These are phyloP conservation scores for Sarocladium brachiariae DNA, from an alignment of 2,329 filamentous ascomycete species.

Conservation along the genomic window DNA sequence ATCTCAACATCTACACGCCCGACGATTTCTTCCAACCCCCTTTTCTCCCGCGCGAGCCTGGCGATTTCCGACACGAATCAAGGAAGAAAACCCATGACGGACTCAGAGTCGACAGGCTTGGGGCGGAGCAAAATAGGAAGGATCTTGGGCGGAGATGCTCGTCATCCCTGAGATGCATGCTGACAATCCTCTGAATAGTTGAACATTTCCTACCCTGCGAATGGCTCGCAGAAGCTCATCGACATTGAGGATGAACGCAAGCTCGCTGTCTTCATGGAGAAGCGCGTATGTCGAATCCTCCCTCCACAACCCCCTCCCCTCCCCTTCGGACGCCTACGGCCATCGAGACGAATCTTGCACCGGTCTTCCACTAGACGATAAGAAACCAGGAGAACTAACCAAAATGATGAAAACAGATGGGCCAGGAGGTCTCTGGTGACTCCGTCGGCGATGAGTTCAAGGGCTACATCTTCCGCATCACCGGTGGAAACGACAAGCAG, in stretches of 20 bases:
- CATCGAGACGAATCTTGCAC: too few species aligned
- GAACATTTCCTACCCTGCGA: slow-evolving; percentile 85
- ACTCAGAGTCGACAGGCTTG: too few species aligned
- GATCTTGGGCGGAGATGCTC: too few species aligned
- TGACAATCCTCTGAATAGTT: slow-evolving; percentile 37
- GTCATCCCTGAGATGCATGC: too few species aligned
- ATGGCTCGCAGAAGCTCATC: slow-evolving; percentile 99
- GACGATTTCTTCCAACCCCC: too few species aligned
- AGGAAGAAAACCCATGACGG: background rate
- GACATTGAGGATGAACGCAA: slow-evolving; percentile 99
- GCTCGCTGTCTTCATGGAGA: slow-evolving; percentile 98
- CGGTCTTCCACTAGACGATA: too few species aligned
- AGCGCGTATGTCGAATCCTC: slow-evolving; percentile 60
- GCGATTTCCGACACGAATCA: background rate
- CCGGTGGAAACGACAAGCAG: slow-evolving; percentile 99
- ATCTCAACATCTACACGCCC: too few species aligned
- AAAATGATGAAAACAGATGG: slow-evolving; percentile 56
- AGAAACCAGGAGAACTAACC: background rate
- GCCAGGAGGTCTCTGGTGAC: slow-evolving; percentile 87
- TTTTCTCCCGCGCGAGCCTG: background rate
- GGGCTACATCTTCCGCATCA: slow-evolving; percentile 99
- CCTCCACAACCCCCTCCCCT: slow-evolving; percentile 9
- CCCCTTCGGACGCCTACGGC: background rate
- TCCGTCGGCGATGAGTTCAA: slow-evolving; percentile 98
- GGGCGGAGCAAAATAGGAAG: too few species aligned